Evolutionary conservation across 1,284 basidiomycete species (phyloP), one percentile per base, ranked within the genome.

Genomic region (Takashimella koratensis): DNA sequence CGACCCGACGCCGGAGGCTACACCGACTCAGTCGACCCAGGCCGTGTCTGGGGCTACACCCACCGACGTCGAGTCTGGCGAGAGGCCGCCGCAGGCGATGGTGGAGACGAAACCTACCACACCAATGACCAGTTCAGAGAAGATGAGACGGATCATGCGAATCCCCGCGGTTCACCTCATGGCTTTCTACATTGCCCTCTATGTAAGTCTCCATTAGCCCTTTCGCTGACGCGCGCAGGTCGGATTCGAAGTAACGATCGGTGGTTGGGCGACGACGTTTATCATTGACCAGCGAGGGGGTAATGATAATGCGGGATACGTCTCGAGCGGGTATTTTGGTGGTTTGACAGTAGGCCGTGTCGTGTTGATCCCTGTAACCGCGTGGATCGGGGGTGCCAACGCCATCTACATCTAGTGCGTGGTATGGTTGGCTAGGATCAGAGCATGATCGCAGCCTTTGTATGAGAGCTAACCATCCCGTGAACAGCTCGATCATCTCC

Each of bases 261-360:
- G 70, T 20, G 72, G 72, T 1, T 74, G 70, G 72, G 65, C 64
- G 59, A 73, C 71, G 2, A 58, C 68, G 2, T 74, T 71, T 59
- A 46, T 74, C 21, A 53, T 69, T n/a, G 59, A 62, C 43, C 66
- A 71, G 47, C 53, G 72, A 51, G 66, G 65, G 21, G 72, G 69
- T n/a, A 49, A 65, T 52, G 51, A 58, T 30, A 63, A 60, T 49
- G 52, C 64, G 4, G 72, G 72, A 39, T 73, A 73, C 52, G 68
- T 73, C 16, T 62, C 72, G 2, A 58, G 69, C 0, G 72, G 72
- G n/a, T 74, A 67, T 59, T 74, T 71, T 57, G 72, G 63, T 2
- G 72, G 71, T 43, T 43, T 74, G 25, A 73, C 71, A 0, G 21
- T 73, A 4, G 72, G 72, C 13, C 65, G 72, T 30, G 62, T 74